These are phyloP conservation scores for Ophiostoma ulmi DNA, from an alignment of 2,329 filamentous ascomycete genomes.

Conservation along the genomic window DNA sequence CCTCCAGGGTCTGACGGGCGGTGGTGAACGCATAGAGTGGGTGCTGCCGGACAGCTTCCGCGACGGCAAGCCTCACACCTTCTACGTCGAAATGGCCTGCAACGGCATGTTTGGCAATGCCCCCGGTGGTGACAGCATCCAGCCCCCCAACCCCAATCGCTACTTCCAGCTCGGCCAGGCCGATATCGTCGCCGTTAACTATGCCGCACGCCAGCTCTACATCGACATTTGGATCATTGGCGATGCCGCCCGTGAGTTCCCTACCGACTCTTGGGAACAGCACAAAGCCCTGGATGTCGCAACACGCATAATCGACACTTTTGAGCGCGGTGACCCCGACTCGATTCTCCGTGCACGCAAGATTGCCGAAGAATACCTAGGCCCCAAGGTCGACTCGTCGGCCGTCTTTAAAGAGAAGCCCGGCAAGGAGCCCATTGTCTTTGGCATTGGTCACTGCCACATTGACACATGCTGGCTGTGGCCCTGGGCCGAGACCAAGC, in stretches of 20 bases:
- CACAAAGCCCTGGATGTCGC: conserved; percentile 78
- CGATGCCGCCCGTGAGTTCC: conserved; percentile 88
- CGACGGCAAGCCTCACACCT: conserved; percentile 78
- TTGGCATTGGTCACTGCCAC: conserved; percentile 90
- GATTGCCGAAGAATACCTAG: conserved; percentile 78
- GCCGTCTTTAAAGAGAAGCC: conserved; percentile 74
- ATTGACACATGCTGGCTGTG: conserved; percentile 98
- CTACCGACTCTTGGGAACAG: conserved; percentile 79
- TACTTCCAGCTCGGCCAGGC: conserved; percentile 72
- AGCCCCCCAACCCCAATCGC: conserved; percentile 80
- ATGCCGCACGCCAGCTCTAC: conserved; percentile 73
- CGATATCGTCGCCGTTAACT: conserved; percentile 83
- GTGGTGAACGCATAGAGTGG: conserved; percentile 86
- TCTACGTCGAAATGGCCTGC: conserved; percentile 98
- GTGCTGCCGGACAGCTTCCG: conserved; percentile 75
- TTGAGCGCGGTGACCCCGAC: conserved; percentile 72
- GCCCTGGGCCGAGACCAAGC: conserved; percentile 96
- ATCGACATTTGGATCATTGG: conserved; percentile 96
- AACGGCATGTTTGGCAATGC: conserved; percentile 98
- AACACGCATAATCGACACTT: conserved; percentile 85
- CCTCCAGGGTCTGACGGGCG: conserved; percentile 85
- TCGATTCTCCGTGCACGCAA: conserved; percentile 75
- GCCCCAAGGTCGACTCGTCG: conserved; percentile 71
- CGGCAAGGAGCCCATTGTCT: conserved; percentile 70
- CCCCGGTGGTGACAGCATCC: conserved; percentile 72